phyloP scores from a whole-genome alignment of 192 early-diverging fungal species.

The Coemansia sp. region DNA sequence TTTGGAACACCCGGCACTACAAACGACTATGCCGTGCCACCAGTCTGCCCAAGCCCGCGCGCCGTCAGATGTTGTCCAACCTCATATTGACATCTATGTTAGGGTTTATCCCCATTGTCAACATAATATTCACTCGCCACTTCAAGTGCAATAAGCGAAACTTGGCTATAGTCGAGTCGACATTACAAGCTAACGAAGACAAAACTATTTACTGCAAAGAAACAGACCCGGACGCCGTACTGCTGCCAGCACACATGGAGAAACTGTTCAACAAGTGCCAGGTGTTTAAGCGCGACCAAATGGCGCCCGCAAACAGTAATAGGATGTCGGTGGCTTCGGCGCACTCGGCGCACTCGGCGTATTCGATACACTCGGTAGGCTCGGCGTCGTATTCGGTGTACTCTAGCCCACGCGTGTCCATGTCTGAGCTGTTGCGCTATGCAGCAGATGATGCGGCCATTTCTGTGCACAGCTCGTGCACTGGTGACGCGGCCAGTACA shows the following conservation, averaged over 20 bases:
- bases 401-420: conserved; percentile 26
- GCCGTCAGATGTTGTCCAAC: conserved; percentile 26
- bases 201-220: conserved; percentile 10
- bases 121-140: conserved; percentile 36
- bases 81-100: conserved; percentile 24
- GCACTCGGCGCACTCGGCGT: background rate
- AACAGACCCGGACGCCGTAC: background rate
- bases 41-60: conserved; percentile 4
- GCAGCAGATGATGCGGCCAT: background rate
- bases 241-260: conserved; percentile 11
- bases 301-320: background rate
- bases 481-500: conserved; percentile 12
- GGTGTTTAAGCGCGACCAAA: conserved; percentile 20
- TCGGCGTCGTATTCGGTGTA: conserved; percentile 23
- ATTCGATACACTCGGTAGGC: conserved; percentile 4
- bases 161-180: conserved; percentile 26
- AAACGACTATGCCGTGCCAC: conserved; percentile 17
- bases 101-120: conserved; percentile 41
- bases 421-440: conserved; percentile 13
- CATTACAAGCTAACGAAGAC: conserved; percentile 32
- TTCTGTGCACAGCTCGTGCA: background rate
- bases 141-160: conserved; percentile 54
- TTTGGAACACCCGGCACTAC: conserved; percentile 29
- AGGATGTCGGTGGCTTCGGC: conserved; percentile 3
- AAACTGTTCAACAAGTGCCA: conserved; percentile 33